Base-by-base conservation (phyloP, 768 basidiomycete genomes). In the Tricholomella constricta region DNA sequence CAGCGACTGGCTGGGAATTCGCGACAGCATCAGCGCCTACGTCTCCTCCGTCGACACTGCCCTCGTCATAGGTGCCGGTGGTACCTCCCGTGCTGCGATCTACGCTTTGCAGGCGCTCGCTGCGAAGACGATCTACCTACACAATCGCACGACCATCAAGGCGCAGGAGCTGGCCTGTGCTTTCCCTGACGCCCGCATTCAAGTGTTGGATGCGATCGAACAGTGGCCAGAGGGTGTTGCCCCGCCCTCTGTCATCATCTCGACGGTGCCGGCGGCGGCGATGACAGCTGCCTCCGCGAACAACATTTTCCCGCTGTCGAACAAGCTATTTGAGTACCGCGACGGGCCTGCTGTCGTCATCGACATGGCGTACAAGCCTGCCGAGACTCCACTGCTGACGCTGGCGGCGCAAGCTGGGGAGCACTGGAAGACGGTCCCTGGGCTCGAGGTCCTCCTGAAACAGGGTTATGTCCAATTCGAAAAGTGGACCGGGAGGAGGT, bases 301-400 rank as follows among this genome's bases (percentile, higher is more conserved):
- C 4, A 53, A 62, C 17, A 70, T 73, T 10, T 69, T 91, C 15
- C 68, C 73, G 32, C 74, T 95, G 11, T 79, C 89, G 2, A 51
- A 59, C 7, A 70, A 75, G 11, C 64, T 97, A 19, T 88, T 93
- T 58, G 67, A 71, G 2, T 78, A 80, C 56, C 69, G 65, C 8
- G 67, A 71, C 37, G 76, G 81, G 0, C 73, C 73, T 1, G 74
- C 77, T n/a, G 88, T 87, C 1, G 87, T 94, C 10, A 78, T 98
- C 10, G 97, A 99, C 61, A 90, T 97, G 88, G 94, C 95, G 17
- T 98, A 98, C 68, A 87, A 87, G 60, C 97, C 95, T 0, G 82
- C 86, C 3, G 79, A 84, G 60, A 98, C 96, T 12, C 87, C 94
- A 0, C 68, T 99, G 49, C 71, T 98, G 22, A 65, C 68, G 47